Evolutionary conservation across 2,329 filamentous ascomycete genomes (phyloP).

Genomic region (Fusarium redolens): DNA sequence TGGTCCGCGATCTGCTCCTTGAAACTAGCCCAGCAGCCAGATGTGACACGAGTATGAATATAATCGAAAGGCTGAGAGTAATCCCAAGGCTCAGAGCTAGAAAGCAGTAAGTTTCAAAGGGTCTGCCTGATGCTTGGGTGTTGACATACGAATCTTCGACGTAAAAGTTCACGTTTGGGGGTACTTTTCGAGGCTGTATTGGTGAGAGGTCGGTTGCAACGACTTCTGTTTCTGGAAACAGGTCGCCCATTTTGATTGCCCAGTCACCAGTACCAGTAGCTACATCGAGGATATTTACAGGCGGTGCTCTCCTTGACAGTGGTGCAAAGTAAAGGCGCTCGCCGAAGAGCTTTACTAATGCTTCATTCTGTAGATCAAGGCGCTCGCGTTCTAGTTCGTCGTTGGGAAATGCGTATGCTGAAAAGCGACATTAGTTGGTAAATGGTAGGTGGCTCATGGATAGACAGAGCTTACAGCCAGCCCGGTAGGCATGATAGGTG

Average conservation of each 20-base stretch:
- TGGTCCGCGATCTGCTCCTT: slow-evolving; percentile 62
- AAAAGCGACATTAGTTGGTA: slow-evolving; percentile 1
- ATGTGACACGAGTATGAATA: slow-evolving; percentile 63
- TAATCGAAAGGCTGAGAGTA: slow-evolving; percentile 67
- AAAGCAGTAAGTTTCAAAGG: not conserved
- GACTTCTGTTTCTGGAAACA: slow-evolving; percentile 68
- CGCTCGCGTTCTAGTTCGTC: slow-evolving; percentile 57
- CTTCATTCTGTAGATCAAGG: slow-evolving; percentile 54
- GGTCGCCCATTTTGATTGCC: slow-evolving; percentile 75
- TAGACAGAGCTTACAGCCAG: slow-evolving; percentile 55
- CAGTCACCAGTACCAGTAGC: slow-evolving; percentile 65
- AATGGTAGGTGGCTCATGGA: not conserved
- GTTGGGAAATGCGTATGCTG: slow-evolving; percentile 61
- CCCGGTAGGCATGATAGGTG: slow-evolving; percentile 60
- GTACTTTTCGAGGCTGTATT: slow-evolving; percentile 73
- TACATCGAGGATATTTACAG: slow-evolving; percentile 55
- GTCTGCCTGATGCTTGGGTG: not conserved
- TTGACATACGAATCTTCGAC: slow-evolving; percentile 70
- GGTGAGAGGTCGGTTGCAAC: slow-evolving; percentile 75
- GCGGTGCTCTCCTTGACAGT: slow-evolving; percentile 50
- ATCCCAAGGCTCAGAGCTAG: slow-evolving; percentile 61
- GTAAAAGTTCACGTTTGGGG: slow-evolving; percentile 79
- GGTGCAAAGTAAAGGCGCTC: slow-evolving; percentile 58
- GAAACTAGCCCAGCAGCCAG: slow-evolving; percentile 63
- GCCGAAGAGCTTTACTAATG: slow-evolving; percentile 53